Conservation (phyloP, 352 stramenopile species). For the Saprolegnia diclina region DNA sequence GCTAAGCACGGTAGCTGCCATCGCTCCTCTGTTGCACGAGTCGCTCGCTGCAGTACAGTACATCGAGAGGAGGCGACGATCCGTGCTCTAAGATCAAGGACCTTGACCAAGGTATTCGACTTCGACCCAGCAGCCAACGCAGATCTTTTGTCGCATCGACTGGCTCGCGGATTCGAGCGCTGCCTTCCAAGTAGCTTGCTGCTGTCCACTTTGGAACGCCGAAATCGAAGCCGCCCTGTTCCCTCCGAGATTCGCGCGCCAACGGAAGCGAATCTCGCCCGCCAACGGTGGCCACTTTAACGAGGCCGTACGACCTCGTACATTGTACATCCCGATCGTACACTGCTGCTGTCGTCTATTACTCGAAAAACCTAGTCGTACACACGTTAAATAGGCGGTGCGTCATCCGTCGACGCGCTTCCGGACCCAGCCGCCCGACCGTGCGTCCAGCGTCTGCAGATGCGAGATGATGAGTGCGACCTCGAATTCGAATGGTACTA, state of each 20-base stretch:
- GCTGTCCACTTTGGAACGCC: background rate
- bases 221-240: background rate
- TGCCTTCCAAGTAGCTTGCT: background rate
- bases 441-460: slow-evolving; percentile 39
- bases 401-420: slow-evolving; percentile 34
- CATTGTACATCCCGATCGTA: background rate
- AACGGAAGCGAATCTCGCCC: background rate
- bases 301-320: background rate
- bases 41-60: no score
- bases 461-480: slow-evolving; percentile 6
- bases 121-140: no score
- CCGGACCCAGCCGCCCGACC: slow-evolving; percentile 52
- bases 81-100: no score
- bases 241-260: background rate
- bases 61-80: no score
- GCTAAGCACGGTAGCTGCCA: no score
- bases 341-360: background rate
- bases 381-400: background rate
- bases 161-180: no score
- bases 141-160: no score
- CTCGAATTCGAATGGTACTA: slow-evolving; percentile 26
- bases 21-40: no score
- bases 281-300: background rate
- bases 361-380: no score
- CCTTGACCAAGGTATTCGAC: no score